Evolutionary conservation across 345 rosid species (phyloP).

Genomic region (Gossypium mustelinum): DNA sequence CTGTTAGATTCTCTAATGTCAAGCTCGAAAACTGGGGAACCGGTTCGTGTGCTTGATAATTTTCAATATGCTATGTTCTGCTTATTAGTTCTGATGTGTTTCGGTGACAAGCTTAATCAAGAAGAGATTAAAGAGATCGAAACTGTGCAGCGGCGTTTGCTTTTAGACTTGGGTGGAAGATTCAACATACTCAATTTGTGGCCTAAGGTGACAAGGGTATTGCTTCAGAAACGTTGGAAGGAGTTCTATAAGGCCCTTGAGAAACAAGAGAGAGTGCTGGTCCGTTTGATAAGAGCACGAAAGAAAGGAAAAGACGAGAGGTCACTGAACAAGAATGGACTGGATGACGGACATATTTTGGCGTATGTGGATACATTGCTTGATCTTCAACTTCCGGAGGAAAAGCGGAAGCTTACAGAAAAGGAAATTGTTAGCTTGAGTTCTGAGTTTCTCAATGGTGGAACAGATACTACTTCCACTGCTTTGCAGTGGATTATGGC

Average conservation of each 20-base stretch:
- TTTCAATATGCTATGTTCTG: conserved; percentile 37
- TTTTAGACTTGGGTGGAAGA: not conserved
- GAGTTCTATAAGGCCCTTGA: not conserved
- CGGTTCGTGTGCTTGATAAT: conserved; percentile 15
- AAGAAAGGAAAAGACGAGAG: not conserved
- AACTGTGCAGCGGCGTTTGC: not conserved
- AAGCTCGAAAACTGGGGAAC: not conserved
- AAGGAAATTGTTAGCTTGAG: conserved; percentile 8
- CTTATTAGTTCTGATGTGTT: conserved; percentile 17
- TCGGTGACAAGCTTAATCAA: conserved; percentile 5
- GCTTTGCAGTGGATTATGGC: conserved; percentile 39
- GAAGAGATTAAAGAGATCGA: not conserved
- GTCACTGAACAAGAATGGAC: not conserved
- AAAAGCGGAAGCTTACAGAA: conserved; percentile 28
- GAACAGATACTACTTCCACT: not conserved
- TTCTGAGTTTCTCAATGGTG: conserved; percentile 9
- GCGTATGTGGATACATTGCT: not conserved
- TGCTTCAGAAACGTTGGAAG: not conserved
- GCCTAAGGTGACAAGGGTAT: not conserved
- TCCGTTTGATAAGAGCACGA: not conserved
- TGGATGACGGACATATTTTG: not conserved
- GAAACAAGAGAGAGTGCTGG: not conserved
- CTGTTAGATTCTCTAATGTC: conserved; percentile 13
- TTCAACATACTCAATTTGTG: conserved; percentile 9
- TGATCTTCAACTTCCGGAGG: not conserved